Evolutionary conservation across 2,329 filamentous ascomycete species (phyloP), one percentile per base, ranked within the genome.

Genomic region (Davidsoniella eucalypti): DNA sequence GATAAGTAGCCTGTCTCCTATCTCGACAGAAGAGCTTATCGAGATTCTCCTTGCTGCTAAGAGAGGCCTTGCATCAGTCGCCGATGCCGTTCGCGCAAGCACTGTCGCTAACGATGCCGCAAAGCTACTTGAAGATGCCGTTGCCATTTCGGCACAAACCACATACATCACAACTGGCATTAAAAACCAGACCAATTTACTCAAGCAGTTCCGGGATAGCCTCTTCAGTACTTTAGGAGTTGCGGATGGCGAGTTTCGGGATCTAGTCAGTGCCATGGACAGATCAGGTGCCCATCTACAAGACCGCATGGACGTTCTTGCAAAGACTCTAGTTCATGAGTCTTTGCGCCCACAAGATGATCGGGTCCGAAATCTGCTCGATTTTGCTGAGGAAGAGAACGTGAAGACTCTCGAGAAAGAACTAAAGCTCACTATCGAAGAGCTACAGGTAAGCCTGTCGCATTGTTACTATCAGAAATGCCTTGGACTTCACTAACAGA

Each of bases 31-130:
- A 58, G 79, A 78, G 21, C 78, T 96, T 41, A 84, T 95, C 51
- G 76, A 79, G 49, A 80, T 94, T 65, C 81, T 95, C 36, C 78
- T 95, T 39, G 81, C 83, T 26, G 84, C 90, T 7, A 95, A 95
- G 63, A 79, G 86, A 42, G 88, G 88, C 1, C 74, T 96, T 4
- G 84, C 84, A 14, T 87, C 87, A 9, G 87, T 93, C 62, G 78
- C 73, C 40, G 80, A 84, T 54, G 86, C 95, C 47, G 81, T 85
- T 61, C 84, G 85, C 53, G 88, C 87, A 56, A 88, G 92, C 61
- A 84, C 93, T 59, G 80, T 95, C 51, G 83, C 92, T 42, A 86
- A 78, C 17, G 71, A 76, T 12, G 86, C 87, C 4, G 81, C 87
- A 33, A 69, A 73, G 29, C 76, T 85, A 33, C 72, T 94, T 56